Conservation (phyloP, 306 rosid species). For the Trichosanthes cucumerina region DNA sequence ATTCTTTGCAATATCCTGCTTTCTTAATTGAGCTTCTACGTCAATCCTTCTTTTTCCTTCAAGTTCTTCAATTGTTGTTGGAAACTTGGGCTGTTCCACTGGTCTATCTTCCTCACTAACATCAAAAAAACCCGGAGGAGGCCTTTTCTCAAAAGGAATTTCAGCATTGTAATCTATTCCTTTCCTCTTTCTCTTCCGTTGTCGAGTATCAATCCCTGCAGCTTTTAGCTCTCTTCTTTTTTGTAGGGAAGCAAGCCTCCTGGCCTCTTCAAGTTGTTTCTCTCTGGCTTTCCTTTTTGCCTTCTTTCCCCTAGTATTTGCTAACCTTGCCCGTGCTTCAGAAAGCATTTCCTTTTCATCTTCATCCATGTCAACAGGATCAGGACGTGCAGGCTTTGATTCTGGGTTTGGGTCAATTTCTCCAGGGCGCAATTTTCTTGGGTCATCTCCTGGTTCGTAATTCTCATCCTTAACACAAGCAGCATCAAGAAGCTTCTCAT, state of each 20-base stretch:
- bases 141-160: conserved; percentile 89
- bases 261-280: conserved; percentile 94
- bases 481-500: conserved; percentile 88
- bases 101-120: conserved; percentile 63
- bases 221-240: conserved; percentile 91
- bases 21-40: conserved; percentile 66
- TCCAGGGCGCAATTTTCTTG: conserved; percentile 83
- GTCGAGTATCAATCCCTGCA: conserved; percentile 84
- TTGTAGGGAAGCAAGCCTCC: conserved; percentile 97
- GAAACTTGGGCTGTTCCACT: conserved; percentile 66
- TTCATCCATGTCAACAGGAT: conserved; percentile 97
- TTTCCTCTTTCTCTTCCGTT: conserved; percentile 78
- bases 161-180: conserved; percentile 92
- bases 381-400: conserved; percentile 92
- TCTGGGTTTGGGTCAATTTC: conserved; percentile 95
- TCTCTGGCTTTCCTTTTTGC: conserved; percentile 94
- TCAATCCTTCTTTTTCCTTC: conserved; percentile 88
- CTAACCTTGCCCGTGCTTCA: conserved; percentile 91
- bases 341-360: conserved; percentile 99
- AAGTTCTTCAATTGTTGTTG: conserved; percentile 88
- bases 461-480: conserved; percentile 92
- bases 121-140: conserved; percentile 90
- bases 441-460: conserved; percentile 90
- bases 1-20: conserved; percentile 79
- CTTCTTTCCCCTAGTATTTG: conserved; percentile 87